A percentile compares a stretch with the other conserved stretches of the same genome.
These are phyloP conservation scores for Thermothelomyces thermophilus DNA, from an alignment of 2,329 filamentous ascomycete genomes.

Conservation along the genomic window DNA sequence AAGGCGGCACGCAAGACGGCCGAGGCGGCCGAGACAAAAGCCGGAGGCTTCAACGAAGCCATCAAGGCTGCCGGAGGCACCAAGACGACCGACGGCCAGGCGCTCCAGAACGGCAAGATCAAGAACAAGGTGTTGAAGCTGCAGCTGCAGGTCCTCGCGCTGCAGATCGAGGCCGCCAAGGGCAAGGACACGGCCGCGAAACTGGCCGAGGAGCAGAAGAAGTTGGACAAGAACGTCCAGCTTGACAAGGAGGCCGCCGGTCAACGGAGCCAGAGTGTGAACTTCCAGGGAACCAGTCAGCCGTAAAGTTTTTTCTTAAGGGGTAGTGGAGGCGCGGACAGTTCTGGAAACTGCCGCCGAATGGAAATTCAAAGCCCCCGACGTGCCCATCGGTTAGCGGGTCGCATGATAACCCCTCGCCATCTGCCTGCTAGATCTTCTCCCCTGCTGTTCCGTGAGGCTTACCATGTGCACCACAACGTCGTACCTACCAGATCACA, in stretches of 20 bases:
- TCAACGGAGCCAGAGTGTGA: slow-evolving; percentile 31
- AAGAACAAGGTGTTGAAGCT: slow-evolving; percentile 58
- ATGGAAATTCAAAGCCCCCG: background rate
- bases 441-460: no score
- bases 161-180: slow-evolving; percentile 47
- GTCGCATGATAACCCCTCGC: no score
- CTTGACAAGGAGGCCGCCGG: slow-evolving; percentile 32
- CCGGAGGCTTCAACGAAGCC: slow-evolving; percentile 47
- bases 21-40: slow-evolving; percentile 46
- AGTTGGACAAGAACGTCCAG: slow-evolving; percentile 48
- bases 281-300: slow-evolving; percentile 29
- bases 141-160: slow-evolving; percentile 43
- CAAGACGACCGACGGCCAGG: slow-evolving; percentile 32
- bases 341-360: background rate
- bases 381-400: no score
- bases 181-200: slow-evolving; percentile 37
- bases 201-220: slow-evolving; percentile 42
- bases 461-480: no score
- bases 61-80: slow-evolving; percentile 40
- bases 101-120: slow-evolving; percentile 49
- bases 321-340: no score
- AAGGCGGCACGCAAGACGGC: slow-evolving; percentile 42
- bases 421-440: no score
- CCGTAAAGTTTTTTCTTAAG: slow-evolving; percentile 4
- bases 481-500: no score